Evolutionary conservation across 164 flowering plant species (phyloP), one percentile per base, ranked within the genome.

Genomic region (Vitis rupestris): DNA sequence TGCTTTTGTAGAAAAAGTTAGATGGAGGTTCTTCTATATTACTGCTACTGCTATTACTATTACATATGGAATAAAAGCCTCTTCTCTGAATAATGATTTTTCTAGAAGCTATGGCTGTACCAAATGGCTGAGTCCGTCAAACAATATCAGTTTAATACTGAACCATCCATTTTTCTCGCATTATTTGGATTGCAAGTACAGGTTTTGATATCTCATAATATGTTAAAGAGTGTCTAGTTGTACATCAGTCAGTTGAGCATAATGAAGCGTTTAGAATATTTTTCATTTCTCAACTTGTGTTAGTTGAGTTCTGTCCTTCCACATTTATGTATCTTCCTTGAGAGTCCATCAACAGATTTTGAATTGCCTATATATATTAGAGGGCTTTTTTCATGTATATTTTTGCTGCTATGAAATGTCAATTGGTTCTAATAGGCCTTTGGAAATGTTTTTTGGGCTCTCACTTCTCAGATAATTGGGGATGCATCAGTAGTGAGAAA

Each of bases 401-500:
- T 53, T 10, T 11, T 53, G 15, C 3, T 53, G n/a, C 10, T 53
- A 53, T 53, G n/a, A 13, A 53, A 53, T 53, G 56, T 15, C n/a
- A 53, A 4, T 67, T 37, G 37, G 7, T 9, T 13, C 10, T 54
- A 53, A 50, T 19, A 63, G 49, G 13, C 63, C 4, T 27, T 29
- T 71, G 57, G 49, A 7, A 2, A 23, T 23, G 52, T 12, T 53
- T 50, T 56, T 51, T 54, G 7, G 72, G 63, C 71, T 64, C 69
- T 31, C 44, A 31, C 44, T 31, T 31, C 27, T 23, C 27, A 85
- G 88, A 81, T 85, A 71, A 53, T 80, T 31, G 88, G 88, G 64
- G 83, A 81, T 48, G 69, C 79, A 6, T 31, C 80, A 23, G 82
- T 75, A 55, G 88, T 85, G 68, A 82, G 68, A 69, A 82, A 82